Base-by-base conservation (phyloP, 192 early-diverging fungal genomes). In the Ramicandelaber brevisporus region DNA sequence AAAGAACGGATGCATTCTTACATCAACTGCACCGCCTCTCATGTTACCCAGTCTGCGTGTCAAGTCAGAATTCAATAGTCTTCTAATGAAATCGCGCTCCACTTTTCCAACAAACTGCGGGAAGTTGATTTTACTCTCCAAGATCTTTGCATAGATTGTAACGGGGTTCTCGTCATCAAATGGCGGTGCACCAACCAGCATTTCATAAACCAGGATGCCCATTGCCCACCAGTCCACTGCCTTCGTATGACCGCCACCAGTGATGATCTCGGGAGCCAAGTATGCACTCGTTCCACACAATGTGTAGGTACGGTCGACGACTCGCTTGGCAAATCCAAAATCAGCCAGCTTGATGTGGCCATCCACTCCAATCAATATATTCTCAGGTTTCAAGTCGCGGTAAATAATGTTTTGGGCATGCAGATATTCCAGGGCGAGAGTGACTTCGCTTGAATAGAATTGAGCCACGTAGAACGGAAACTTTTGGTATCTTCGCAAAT, bases 211-310 rank as follows among this genome's bases (percentile, higher is more conserved):
- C 20, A 97, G 54, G 32, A 97, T 90, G 24, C 90, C 90, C 21
- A 97, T 58, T 14, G 87, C 87, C 90, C 90, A 97, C 90, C 90
- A 97, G 49, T 97, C 90, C 5, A 97, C 90, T 3, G 90, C 71
- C 43, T 89, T 92, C 10, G 85, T 83, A 43, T 97, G 85, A 11
- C 90, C 90, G 60, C 82, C 86, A 37, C 70, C 71, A 53, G 89
- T 82, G 55, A 97, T 97, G 33, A 97, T 97, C 52, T 77, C 78
- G 9, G 90, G 90, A 22, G 90, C 90, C 25, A 97, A 54, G 48
- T 97, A 97, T 44, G 92, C 90, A 27, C 85, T 87, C 4, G 90
- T 97, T 12, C 90, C 90, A 52, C 90, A 97, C 30, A 97, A 50
- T 25, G 90, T 97, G 87, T 87, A 97, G 23, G 90, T 97, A 57